These are phyloP conservation scores for Suhomyces anneliseae DNA, from an alignment of 1,139 yeast species.

Conservation along the genomic window DNA sequence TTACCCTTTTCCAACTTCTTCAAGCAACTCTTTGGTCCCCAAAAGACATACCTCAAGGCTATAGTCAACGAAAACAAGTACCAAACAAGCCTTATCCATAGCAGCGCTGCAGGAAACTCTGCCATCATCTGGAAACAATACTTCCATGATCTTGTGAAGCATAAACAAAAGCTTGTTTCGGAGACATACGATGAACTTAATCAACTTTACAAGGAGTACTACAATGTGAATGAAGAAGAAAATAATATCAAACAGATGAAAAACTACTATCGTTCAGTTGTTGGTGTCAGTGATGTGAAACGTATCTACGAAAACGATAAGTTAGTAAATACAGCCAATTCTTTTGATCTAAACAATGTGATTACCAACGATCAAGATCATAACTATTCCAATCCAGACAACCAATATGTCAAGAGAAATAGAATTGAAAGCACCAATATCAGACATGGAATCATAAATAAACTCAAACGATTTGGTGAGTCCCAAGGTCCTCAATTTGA, in stretches of 20 bases:
- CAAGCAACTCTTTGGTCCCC: constrained; percentile 26
- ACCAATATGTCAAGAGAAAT: constrained; percentile 27
- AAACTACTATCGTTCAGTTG: constrained; percentile 34
- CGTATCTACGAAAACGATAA: constrained; percentile 7
- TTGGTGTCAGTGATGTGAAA: constrained; percentile 21
- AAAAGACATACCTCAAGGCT: constrained; percentile 25
- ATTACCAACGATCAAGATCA: constrained; percentile 27
- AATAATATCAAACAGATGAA: constrained; percentile 17
- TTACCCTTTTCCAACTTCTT: constrained; percentile 37
- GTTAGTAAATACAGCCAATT: constrained; percentile 9
- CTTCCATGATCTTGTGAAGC: constrained; percentile 22
- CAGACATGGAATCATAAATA: constrained; percentile 15
- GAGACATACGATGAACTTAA: constrained; percentile 26
- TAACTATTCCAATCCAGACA: constrained; percentile 25
- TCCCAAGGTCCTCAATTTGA: constrained; percentile 4
- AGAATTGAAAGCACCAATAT: constrained; percentile 37
- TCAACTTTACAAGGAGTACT: constrained; percentile 28
- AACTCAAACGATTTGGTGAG: constrained; percentile 8
- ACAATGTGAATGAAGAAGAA: constrained; percentile 20
- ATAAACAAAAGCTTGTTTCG: constrained; percentile 25
- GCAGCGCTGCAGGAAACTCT: constrained; percentile 27
- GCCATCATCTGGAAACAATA: constrained; percentile 38
- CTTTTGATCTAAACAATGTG: constrained; percentile 4
- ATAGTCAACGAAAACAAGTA: constrained; percentile 33
- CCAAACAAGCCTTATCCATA: constrained; percentile 26